Percentiles rank a stretch among this genome's conserved stretches.
Conservation (phyloP, 1,284 basidiomycete species). For the Crepidotus sp. region DNA sequence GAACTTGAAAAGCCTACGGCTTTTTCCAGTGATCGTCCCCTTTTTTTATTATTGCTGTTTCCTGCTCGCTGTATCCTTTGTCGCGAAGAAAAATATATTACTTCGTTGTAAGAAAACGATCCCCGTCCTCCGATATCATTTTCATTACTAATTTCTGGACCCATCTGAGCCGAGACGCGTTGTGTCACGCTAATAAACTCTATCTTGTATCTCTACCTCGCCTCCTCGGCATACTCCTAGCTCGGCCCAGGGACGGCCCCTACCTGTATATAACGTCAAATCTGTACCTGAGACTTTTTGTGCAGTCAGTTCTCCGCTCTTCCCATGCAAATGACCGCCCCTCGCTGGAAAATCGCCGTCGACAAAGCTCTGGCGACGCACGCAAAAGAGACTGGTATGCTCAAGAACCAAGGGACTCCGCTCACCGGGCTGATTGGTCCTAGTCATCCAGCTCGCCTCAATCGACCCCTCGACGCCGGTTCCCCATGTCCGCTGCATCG, state of each 20-base stretch:
- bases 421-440: neutral
- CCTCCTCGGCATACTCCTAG: too few relatives aligned
- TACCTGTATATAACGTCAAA: neutral
- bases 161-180: too few relatives aligned
- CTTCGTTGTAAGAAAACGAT: neutral
- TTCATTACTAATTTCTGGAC: too few relatives aligned
- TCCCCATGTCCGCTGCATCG: slow-evolving; percentile 51
- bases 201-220: too few relatives aligned
- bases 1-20: slow-evolving; percentile 7
- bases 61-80: neutral
- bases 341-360: slow-evolving; percentile 46
- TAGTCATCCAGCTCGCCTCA: slow-evolving; percentile 57
- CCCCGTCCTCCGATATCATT: too few relatives aligned
- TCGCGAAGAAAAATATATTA: neutral
- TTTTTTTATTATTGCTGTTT: neutral
- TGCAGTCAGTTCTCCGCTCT: neutral
- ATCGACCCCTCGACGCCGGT: slow-evolving; percentile 31
- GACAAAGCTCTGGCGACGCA: slow-evolving; percentile 37
- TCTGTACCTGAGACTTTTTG: neutral
- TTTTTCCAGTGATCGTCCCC: neutral
- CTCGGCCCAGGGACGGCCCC: too few relatives aligned
- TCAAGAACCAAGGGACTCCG: neutral
- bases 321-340: slow-evolving; percentile 22
- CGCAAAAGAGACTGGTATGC: slow-evolving; percentile 35
- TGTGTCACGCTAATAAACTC: too few relatives aligned